Base-by-base conservation (phyloP, 1,284 basidiomycete species). In the Heterobasidion occidentale region DNA sequence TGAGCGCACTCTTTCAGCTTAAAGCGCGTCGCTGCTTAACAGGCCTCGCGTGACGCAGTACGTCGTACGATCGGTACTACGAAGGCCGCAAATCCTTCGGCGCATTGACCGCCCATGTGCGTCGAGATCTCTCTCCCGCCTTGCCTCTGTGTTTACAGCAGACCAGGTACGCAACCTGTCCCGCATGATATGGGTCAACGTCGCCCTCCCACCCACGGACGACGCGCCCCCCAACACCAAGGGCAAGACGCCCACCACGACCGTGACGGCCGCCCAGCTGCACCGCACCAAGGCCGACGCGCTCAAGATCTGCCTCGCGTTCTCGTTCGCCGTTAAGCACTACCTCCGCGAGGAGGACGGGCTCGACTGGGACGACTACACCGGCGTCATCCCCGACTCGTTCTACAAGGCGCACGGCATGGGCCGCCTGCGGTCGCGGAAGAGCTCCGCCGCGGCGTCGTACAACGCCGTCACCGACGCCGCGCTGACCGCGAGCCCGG, bases 41-140 rank as follows among this genome's bases (percentile, higher is more conserved):
- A 15, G 20, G 52, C 19, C 54, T 48, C 15, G 9, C 20, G 7
- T 12, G 36, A 51, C 52, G 33, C 61, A 90, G 87, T 17, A 87
- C 86, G 27, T 90, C 86, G 9, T 90, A 91, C 62, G 89, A 91
- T 64, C 83, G 88, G 46, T 90, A 83, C 65, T 89, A 85, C 77
- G 88, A 94, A 73, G 94, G 92, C 46, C 79, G 92, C 59, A 94
- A 91, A 69, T 82, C 87, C 55, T 95, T 94, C 69, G 80, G 81
- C 0, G 66, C 77, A 7, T 66, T 91, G 60, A 80, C 77, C 12
- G 77, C 86, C 33, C 81, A 83, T 61, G 79, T 83, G 59, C 67
- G 80, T 60, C 71, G 35, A 36, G 6, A 6, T 15, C 52, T 49
- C 46, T 34, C 12, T 35, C 45, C 35, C 49, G 19, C 17, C 7